These are phyloP conservation scores for Volvox carteri DNA, from an alignment of 163 green algal genomes.

Conservation along the genomic window DNA sequence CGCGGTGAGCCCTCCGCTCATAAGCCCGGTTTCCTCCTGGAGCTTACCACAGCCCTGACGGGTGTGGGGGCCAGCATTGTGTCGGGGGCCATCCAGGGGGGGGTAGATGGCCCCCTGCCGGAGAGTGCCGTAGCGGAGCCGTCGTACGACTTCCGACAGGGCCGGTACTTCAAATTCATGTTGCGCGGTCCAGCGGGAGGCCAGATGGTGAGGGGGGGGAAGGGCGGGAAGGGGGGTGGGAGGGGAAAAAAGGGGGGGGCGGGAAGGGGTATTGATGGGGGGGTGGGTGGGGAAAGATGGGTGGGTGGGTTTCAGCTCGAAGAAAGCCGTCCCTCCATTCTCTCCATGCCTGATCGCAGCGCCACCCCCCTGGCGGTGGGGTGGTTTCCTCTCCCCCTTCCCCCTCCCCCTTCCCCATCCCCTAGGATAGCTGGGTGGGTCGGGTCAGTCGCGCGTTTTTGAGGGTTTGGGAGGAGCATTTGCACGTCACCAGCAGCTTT, in stretches of 20 bases:
- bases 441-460: too few relatives aligned
- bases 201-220: conserved; percentile 29
- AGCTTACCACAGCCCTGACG: conserved; percentile 42
- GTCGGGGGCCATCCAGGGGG: conserved; percentile 28
- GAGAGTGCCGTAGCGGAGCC: neutral
- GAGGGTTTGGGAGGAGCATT: too few relatives aligned
- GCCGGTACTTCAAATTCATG: conserved; percentile 50
- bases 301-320: conserved; percentile 10
- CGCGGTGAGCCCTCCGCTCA: conserved; percentile 19
- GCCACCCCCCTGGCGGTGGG: too few relatives aligned
- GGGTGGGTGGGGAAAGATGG: neutral
- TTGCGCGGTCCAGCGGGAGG: conserved; percentile 25
- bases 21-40: conserved; percentile 50
- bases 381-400: too few relatives aligned
- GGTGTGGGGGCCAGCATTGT: conserved; percentile 19
- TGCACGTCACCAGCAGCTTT: too few relatives aligned
- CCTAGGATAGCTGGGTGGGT: too few relatives aligned
- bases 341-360: too few relatives aligned
- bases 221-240: neutral
- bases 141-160: conserved; percentile 25
- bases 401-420: too few relatives aligned
- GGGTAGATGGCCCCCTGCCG: neutral
- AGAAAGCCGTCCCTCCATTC: too few relatives aligned
- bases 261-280: neutral
- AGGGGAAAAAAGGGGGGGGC: neutral